Percentiles rank a stretch among this genome's conserved stretches.
Conservation (phyloP, 192 early-diverging fungal genomes). For the Fimicolochytrium jonesii region DNA sequence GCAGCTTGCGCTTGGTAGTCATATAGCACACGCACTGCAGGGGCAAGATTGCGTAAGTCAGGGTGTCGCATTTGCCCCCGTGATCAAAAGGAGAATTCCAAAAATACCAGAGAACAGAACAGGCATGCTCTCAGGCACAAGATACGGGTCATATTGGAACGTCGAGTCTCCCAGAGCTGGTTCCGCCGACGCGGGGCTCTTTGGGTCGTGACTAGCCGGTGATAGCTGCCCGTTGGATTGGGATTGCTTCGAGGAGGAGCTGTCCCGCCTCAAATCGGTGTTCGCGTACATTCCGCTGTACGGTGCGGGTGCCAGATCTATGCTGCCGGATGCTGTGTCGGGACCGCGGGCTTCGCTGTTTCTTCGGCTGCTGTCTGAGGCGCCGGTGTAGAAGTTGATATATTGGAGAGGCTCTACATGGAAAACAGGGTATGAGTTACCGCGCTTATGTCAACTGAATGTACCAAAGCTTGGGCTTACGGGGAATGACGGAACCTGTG, state of each 20-base stretch:
- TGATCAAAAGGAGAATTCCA: too few species aligned
- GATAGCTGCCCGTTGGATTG: background rate
- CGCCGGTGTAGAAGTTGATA: constrained; percentile 41
- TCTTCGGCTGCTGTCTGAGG: constrained; percentile 17
- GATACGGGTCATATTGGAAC: constrained; percentile 49
- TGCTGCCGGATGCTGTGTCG: too few species aligned
- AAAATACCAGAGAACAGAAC: constrained; percentile 38
- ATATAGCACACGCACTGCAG: constrained; percentile 45
- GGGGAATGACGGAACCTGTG: constrained; percentile 41
- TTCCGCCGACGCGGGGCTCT: background rate
- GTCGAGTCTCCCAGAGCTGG: constrained; percentile 10
- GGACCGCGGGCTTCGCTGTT: too few species aligned
- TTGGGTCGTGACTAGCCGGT: too few species aligned
- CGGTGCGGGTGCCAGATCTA: too few species aligned
- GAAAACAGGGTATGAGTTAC: background rate
- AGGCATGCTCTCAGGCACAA: constrained; percentile 32
- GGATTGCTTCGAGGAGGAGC: background rate
- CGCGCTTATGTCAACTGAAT: too few species aligned
- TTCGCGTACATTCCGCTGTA: too few species aligned
- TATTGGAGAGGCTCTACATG: constrained; percentile 34
- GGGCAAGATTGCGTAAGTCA: background rate
- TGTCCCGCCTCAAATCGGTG: background rate
- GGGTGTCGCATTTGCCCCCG: too few species aligned
- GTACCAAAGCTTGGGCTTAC: constrained; percentile 16
- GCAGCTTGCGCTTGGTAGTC: constrained; percentile 46